These are phyloP conservation scores for Coemansia sp. DNA, from an alignment of 192 early-diverging fungal species.

Conservation along the genomic window DNA sequence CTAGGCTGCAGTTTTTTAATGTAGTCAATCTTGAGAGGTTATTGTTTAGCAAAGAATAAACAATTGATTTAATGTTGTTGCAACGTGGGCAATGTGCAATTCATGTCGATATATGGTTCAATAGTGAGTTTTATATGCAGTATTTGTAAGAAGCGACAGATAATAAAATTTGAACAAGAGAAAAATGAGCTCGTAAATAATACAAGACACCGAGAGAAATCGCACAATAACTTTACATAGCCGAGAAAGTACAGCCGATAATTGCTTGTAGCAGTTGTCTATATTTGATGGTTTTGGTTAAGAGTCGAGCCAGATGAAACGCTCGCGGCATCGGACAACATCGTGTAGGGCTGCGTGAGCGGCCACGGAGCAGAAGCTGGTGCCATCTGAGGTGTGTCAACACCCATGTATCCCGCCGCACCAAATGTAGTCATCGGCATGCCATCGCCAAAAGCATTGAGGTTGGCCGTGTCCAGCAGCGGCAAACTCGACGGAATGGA, in stretches of 20 bases:
- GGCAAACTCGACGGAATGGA: conserved; percentile 18
- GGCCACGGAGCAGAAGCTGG: conserved; percentile 18
- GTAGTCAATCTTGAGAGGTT: not conserved
- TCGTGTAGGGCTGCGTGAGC: conserved; percentile 19
- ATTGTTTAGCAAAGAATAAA: not conserved
- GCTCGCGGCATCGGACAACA: conserved; percentile 11
- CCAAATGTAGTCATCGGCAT: conserved; percentile 29
- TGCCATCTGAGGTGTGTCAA: conserved; percentile 13
- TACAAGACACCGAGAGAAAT: not conserved
- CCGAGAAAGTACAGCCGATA: not conserved
- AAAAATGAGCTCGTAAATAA: conserved; percentile 1
- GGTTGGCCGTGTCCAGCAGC: conserved; percentile 36
- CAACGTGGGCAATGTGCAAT: too few relatives aligned
- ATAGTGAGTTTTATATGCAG: not conserved
- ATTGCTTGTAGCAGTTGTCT: not conserved
- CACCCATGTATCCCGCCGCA: conserved; percentile 24
- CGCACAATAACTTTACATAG: conserved; percentile 1
- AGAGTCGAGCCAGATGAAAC: conserved; percentile 4
- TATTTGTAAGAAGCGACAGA: not conserved
- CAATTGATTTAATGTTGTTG: not conserved
- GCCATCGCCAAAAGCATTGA: conserved; percentile 25
- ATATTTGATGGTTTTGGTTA: conserved; percentile 12
- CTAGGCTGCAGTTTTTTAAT: too few relatives aligned
- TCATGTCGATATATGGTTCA: not conserved
- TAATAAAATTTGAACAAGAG: not conserved